Conservation (phyloP, 768 basidiomycete species). For the Gymnopilus dilepis region DNA sequence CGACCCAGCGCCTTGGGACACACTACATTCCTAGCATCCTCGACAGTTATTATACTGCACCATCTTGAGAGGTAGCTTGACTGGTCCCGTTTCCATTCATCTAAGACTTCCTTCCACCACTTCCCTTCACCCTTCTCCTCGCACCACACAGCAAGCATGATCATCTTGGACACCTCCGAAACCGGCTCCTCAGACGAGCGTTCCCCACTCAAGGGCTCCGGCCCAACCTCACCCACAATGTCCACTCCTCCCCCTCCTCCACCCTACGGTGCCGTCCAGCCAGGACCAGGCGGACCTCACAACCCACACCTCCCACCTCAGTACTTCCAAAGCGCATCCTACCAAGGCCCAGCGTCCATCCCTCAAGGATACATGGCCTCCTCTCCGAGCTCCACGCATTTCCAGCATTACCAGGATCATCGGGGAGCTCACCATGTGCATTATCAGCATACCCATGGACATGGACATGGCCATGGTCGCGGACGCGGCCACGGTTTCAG, state of each 20-base stretch:
- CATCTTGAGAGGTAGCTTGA: too few relatives aligned
- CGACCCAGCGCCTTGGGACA: too few relatives aligned
- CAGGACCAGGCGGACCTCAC: background rate
- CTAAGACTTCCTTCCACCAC: too few relatives aligned
- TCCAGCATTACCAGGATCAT: background rate
- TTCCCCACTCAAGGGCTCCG: conserved; percentile 27
- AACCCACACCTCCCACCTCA: background rate
- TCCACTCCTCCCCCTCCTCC: conserved; percentile 12
- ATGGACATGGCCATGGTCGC: background rate
- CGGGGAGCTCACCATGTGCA: background rate
- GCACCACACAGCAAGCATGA: conserved; percentile 7
- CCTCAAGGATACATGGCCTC: background rate
- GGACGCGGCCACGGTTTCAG: background rate
- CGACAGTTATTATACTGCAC: too few relatives aligned
- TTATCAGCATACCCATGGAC: background rate
- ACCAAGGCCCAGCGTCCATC: background rate
- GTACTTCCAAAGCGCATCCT: background rate
- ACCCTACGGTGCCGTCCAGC: conserved; percentile 9
- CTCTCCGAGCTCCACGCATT: background rate
- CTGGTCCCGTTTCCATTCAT: too few relatives aligned
- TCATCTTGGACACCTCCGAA: conserved; percentile 15
- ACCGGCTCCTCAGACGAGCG: conserved; percentile 23
- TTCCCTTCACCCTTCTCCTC: background rate
- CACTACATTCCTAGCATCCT: too few relatives aligned
- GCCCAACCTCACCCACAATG: conserved; percentile 2